Base-by-base conservation (phyloP, 2,329 filamentous ascomycete species). In the Epichloe gansuensis region DNA sequence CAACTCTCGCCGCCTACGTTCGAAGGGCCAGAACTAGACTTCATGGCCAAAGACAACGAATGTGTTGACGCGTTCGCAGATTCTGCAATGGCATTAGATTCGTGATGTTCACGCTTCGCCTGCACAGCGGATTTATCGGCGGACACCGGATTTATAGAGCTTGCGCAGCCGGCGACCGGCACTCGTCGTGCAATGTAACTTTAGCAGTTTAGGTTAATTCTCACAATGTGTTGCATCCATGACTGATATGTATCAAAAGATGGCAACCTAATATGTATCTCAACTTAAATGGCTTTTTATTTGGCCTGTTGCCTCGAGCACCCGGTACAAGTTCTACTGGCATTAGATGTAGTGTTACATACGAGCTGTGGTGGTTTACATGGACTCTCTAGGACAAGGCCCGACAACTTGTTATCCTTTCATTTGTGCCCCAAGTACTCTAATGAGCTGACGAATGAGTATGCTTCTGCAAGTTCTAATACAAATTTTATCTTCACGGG, bases 1-100 rank as follows among this genome's bases (percentile, higher is more conserved):
- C 78, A 77, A 61, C 69, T 67, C 46, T 75, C 73, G 4, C 76
- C 79, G 44, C 80, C 81, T 4, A 62, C 69, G 9, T 85, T 84
- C 57, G 81, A 84, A 50, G 75, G 78, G 7, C 64, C 66, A 15
- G 65, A 75, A 52, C 73, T 73, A 9, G 71, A 82, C 60, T 64
- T 67, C 48, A 75, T 76, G 8, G 69, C 73, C 11, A 71, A 72
- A 57, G 72, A 73, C 5, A 71, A 76, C 56, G 66, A 55, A 55
- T 63, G 57, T 46, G 48, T 52, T 48, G 58, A 60, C 34, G 28
- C 50, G 4, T 41, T 47, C n/a, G 50, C 47, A 34, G 65, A 67
- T 46, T 62, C 59, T 46, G 63, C 67, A 34, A 65, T 67, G 65
- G 61, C 37, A 23, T 59, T 66, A 56, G 62, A 64, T 50, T 64